Conservation (phyloP, 1,284 basidiomycete species). For the Boletellus sp. region DNA sequence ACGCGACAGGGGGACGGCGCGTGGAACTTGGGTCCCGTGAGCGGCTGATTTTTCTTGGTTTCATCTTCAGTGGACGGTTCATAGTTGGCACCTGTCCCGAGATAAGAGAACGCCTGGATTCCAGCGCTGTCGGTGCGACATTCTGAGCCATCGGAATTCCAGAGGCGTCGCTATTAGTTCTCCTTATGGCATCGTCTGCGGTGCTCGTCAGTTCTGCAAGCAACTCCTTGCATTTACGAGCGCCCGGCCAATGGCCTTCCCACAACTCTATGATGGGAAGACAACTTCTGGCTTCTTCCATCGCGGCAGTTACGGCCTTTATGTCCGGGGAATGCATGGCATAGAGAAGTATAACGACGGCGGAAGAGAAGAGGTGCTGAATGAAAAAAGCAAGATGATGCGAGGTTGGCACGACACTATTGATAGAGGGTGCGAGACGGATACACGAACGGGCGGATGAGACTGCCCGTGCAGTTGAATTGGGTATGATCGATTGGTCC, state of each 20-base stretch:
- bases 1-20: conserved; percentile 57
- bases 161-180: conserved; percentile 28
- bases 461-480: conserved; percentile 74
- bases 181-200: conserved; percentile 61
- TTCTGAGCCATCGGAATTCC: conserved; percentile 30
- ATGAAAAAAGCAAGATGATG: conserved; percentile 91
- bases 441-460: conserved; percentile 79
- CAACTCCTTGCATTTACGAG: conserved; percentile 79
- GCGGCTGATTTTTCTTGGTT: conserved; percentile 51
- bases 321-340: conserved; percentile 80
- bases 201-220: conserved; percentile 66
- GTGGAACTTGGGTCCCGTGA: conserved; percentile 58
- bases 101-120: conserved; percentile 47
- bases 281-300: conserved; percentile 78
- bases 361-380: conserved; percentile 87
- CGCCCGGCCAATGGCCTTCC: conserved; percentile 88
- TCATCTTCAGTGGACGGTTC: conserved; percentile 51
- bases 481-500: conserved; percentile 61
- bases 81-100: conserved; percentile 31
- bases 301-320: conserved; percentile 65
- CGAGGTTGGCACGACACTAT: conserved; percentile 79
- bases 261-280: conserved; percentile 71
- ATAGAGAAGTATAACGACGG: conserved; percentile 82
- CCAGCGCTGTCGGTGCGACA: conserved; percentile 35
- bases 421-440: conserved; percentile 80